A percentile compares a stretch with the other conserved stretches of the same genome.
Conservation (phyloP, 2,329 filamentous ascomycete genomes). For the Colletotrichum gloeosporioides region DNA sequence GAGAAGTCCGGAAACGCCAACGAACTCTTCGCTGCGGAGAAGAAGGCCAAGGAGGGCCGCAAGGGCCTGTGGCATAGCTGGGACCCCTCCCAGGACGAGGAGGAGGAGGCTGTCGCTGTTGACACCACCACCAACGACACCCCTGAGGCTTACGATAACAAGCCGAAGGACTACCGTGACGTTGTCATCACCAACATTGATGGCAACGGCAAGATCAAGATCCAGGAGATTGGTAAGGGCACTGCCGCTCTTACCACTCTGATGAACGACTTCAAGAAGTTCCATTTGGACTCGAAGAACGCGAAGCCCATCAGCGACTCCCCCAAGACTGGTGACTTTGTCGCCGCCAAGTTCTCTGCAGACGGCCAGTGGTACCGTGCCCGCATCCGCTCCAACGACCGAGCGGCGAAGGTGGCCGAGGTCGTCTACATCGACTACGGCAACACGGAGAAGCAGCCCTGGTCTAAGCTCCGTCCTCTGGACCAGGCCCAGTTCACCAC, state of each 20-base stretch:
- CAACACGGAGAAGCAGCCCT: constrained; percentile 88
- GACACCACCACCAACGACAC: constrained; percentile 53
- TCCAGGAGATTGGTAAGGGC: constrained; percentile 88
- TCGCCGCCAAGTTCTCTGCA: constrained; percentile 87
- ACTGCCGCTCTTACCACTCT: constrained; percentile 84
- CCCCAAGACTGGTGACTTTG: constrained; percentile 90
- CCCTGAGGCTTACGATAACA: constrained; percentile 62
- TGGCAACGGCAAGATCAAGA: constrained; percentile 79
- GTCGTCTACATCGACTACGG: constrained; percentile 96
- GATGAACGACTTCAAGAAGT: constrained; percentile 90
- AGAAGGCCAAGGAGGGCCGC: constrained; percentile 84
- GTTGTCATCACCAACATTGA: constrained; percentile 93
- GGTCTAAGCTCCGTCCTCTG: constrained; percentile 83
- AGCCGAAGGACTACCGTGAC: constrained; percentile 84
- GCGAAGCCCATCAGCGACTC: constrained; percentile 73
- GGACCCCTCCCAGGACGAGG: constrained; percentile 85
- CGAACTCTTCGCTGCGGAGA: constrained; percentile 87
- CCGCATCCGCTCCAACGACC: constrained; percentile 89
- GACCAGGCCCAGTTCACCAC: constrained; percentile 78
- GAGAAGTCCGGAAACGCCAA: constrained; percentile 91
- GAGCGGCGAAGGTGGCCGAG: constrained; percentile 85
- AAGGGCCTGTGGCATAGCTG: constrained; percentile 95
- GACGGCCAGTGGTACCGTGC: constrained; percentile 96
- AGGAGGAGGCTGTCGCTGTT: constrained; percentile 59
- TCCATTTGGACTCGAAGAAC: constrained; percentile 87